A percentile compares a stretch with the other conserved stretches of the same genome.
phyloP scores from a whole-genome alignment of 148 eudicot species.

The Euryodendron excelsum region DNA sequence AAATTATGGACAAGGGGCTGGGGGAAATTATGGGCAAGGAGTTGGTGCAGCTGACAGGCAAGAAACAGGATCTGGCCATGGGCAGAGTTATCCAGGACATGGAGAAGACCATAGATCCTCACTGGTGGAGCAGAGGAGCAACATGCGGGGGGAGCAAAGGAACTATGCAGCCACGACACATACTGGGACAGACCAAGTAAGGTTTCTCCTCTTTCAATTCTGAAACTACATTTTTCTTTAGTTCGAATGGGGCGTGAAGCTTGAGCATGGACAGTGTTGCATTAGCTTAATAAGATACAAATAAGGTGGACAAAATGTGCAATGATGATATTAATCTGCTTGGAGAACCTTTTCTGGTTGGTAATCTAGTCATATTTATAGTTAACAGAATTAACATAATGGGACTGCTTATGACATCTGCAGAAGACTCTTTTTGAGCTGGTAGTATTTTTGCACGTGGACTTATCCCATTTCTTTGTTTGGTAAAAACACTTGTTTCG shows the following conservation, averaged over 20 bases:
- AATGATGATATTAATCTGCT: background rate
- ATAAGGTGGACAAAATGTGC: background rate
- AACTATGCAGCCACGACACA: conserved; percentile 31
- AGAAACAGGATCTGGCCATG: conserved; percentile 13
- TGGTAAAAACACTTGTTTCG: too few species aligned
- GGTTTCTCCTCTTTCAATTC: conserved; percentile 3
- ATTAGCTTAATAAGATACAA: background rate
- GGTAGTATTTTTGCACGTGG: background rate
- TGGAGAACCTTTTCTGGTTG: background rate
- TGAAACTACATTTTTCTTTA: background rate
- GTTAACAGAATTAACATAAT: background rate
- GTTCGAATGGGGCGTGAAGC: background rate
- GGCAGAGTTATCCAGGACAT: conserved; percentile 16
- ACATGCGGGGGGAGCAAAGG: conserved; percentile 30
- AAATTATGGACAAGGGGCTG: conserved; percentile 17
- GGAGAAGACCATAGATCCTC: conserved; percentile 30
- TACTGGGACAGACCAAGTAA: conserved; percentile 46
- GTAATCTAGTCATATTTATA: too few species aligned
- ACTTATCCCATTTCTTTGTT: too few species aligned
- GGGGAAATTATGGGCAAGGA: conserved; percentile 23
- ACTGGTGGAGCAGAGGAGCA: conserved; percentile 29
- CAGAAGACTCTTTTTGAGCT: too few species aligned
- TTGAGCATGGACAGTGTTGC: background rate
- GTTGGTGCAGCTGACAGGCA: conserved; percentile 16
- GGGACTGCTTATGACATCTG: too few species aligned